A percentile compares a stretch with the other conserved stretches of the same genome.
Conservation (phyloP, 306 rosid species). For the Quercus variabilis region DNA sequence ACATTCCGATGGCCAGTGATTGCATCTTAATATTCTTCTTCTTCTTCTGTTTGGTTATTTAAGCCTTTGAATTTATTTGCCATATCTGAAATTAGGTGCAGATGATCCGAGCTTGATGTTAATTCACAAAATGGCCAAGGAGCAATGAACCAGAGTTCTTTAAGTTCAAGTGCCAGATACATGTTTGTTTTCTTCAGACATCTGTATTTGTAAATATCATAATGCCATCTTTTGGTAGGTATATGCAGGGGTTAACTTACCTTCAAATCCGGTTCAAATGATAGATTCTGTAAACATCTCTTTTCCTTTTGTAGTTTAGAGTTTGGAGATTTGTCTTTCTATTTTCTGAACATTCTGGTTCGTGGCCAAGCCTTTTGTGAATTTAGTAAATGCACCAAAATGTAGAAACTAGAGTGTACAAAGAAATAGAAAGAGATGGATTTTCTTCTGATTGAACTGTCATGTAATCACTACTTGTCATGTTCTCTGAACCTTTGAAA, state of each 20-base stretch:
- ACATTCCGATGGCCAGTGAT: background rate
- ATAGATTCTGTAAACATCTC: constrained; percentile 8
- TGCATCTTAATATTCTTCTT: background rate
- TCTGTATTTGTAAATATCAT: constrained; percentile 23
- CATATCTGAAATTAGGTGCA: constrained; percentile 25
- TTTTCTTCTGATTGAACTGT: background rate
- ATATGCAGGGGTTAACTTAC: constrained; percentile 24
- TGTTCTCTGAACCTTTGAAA: background rate
- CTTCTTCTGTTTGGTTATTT: background rate
- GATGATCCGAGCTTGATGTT: constrained; percentile 45
- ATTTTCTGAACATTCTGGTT: constrained; percentile 14
- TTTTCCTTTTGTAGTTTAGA: constrained; percentile 22
- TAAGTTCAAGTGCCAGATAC: constrained; percentile 23
- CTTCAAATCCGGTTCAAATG: constrained; percentile 19
- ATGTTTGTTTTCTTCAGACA: constrained; percentile 29
- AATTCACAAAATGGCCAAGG: constrained; percentile 20
- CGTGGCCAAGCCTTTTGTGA: background rate
- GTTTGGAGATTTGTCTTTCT: constrained; percentile 19
- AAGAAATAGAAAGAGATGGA: background rate
- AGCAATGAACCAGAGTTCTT: constrained; percentile 15
- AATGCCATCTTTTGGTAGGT: constrained; percentile 14
- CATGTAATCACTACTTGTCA: background rate
- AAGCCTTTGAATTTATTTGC: constrained; percentile 1
- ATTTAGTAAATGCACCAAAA: background rate
- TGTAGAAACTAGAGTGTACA: background rate